Conservation (phyloP, 371 early-diverging fungal genomes). For the Mortierella sp. region DNA sequence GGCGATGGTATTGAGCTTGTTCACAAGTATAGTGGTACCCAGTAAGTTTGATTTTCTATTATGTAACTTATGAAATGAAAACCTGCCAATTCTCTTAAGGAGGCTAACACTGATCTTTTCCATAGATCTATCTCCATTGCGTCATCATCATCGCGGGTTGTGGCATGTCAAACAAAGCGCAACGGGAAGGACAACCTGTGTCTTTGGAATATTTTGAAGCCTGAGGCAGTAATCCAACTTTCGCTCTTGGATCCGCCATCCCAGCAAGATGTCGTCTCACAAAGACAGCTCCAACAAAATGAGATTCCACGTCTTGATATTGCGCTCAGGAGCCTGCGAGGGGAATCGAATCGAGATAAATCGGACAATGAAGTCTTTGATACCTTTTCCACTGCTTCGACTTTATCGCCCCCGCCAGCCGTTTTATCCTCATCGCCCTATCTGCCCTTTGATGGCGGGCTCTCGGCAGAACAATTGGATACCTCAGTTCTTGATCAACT, state of each 20-base stretch:
- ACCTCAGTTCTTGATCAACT: conserved; percentile 1
- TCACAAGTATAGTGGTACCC: conserved; percentile 30
- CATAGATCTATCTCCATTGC: conserved; percentile 20
- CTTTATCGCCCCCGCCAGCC: conserved; percentile 29
- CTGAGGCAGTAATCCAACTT: conserved; percentile 18
- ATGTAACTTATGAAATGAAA: not conserved
- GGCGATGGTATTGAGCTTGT: conserved; percentile 20
- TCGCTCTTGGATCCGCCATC: conserved; percentile 25
- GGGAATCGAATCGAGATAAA: too few relatives aligned
- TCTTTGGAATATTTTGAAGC: conserved; percentile 36
- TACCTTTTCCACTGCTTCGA: conserved; percentile 21
- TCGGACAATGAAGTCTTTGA: not conserved
- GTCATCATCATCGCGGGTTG: conserved; percentile 23
- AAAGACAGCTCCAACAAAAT: not conserved
- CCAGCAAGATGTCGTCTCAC: conserved; percentile 3
- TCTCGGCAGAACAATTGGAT: not conserved
- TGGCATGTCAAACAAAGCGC: conserved; percentile 22
- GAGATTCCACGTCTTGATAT: not conserved
- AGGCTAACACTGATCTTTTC: not conserved
- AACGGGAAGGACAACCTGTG: conserved; percentile 16
- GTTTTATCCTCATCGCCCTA: conserved; percentile 11
- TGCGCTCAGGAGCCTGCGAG: not conserved
- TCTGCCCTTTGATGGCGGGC: not conserved
- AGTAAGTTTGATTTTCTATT: conserved; percentile 11
- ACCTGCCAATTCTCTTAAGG: not conserved